Base-by-base conservation (phyloP, 2,329 filamentous ascomycete species). In the Sporothrix humicola region DNA sequence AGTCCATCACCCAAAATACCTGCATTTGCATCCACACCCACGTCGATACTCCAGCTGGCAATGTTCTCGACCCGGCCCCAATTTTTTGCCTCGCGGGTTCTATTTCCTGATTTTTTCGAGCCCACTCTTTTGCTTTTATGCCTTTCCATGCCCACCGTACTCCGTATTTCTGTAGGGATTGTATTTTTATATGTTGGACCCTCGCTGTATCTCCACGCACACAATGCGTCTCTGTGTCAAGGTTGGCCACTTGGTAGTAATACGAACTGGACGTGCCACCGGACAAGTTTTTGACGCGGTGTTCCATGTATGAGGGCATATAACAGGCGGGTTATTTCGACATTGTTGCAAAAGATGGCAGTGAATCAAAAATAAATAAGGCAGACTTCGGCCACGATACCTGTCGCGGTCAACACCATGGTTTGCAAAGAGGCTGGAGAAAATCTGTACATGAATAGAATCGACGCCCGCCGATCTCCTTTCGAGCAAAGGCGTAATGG, bases 41-140 rank as follows among this genome's bases (percentile, higher is more conserved):
- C 31, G 31, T 37, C 31, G 31, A 37, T 37, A 37, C 15, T 44
- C 37, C 37, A 20, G 31, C 17, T 20, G 52, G 26, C 20, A 20
- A 63, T n/a, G 59, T 46, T 46, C 61, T 46, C n/a, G 61, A 48
- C 46, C 26, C 37, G 12, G 20, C 20, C 52, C 56, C 42, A 9
- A 7, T 42, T 52, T 50, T 56, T 20, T 54, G 20, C 59, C 63
- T 52, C 44, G 63, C 44, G n/a, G 23, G 15, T 50, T 69, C 71
- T 68, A 23, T 63, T 63, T 72, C 50, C 44, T 70, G 20, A 66
- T 66, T n/a, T 58, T 59, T 54, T 44, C n/a, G 13, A 48, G 26
- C 9, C 66, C 48, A 42, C 26, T 31, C 15, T 37, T 52, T 23
- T 12, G 4, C 48, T 56, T 56, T 26, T 26, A 56, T 42, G 59